Evolutionary conservation across 768 basidiomycete species (phyloP), one percentile per base, ranked within the genome.

Genomic region (Suillus occidentalis): DNA sequence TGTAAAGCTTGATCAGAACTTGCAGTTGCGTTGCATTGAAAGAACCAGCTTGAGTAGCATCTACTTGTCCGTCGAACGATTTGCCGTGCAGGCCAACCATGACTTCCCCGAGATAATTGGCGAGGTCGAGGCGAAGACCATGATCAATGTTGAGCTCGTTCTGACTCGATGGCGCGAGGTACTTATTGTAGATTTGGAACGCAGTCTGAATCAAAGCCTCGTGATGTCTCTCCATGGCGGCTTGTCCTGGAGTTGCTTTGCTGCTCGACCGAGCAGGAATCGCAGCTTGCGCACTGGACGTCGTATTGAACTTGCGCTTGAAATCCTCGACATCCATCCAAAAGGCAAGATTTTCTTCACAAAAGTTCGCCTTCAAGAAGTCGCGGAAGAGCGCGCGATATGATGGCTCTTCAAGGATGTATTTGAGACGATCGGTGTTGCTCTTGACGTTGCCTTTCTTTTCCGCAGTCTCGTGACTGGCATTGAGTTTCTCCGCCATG

Each of bases 91-190:
- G 70, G 68, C 79, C 89, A 57, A 88, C 89, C 68, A 96, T 91
- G 34, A 95, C 91, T 61, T 97, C 94, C 76, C 90, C 91, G 66
- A 99, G 84, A 75, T 99, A 99, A 69, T 89, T 91, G 65, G 94
- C 91, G 61, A 99, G 83, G 78, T 99, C 97, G 69, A 94, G 95
- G 67, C 97, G 89, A 45, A 99, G 82, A 45, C 91, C 93, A 75
- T 99, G 97, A 74, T 99, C 97, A 69, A 99, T 99, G 79, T 99
- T 99, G 66, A 99, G 86, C 79, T 99, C 97, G 79, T 91, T 94
- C 65, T 90, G 92, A 75, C 94, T 96, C 36, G 95, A 93, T 1
- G 95, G 96, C 0, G 97, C 97, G 28, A 99, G 88, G 73, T 98
- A 99, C 60, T 87, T 95, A 82, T 93, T 90, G 82, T 94, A 96